These are phyloP conservation scores for Margaritispora aquatica DNA, from an alignment of 495 filamentous ascomycete genomes.

Conservation along the genomic window DNA sequence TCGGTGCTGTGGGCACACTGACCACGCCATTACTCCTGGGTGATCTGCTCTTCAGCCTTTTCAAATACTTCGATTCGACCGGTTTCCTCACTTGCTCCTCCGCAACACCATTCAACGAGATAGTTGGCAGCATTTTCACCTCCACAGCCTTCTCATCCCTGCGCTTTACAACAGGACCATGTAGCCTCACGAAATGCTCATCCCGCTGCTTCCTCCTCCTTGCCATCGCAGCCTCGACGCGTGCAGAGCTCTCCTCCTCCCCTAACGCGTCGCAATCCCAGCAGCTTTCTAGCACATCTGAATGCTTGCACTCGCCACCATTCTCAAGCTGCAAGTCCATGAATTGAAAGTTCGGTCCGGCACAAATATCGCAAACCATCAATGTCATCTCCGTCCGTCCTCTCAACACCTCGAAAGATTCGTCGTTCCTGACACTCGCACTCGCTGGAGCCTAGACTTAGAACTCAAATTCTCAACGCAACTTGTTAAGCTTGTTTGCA, in stretches of 20 bases:
- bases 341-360: background rate
- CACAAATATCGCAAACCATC: background rate
- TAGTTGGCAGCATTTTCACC: background rate
- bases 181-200: background rate
- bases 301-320: background rate
- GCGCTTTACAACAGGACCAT: background rate
- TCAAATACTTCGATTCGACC: background rate
- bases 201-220: background rate
- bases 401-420: too few relatives aligned
- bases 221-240: background rate
- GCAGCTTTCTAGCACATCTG: background rate
- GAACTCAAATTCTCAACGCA: too few relatives aligned
- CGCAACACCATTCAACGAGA: background rate
- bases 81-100: too few relatives aligned
- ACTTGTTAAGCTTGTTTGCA: too few relatives aligned
- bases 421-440: too few relatives aligned
- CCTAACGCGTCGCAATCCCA: background rate
- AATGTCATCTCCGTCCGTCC: too few relatives aligned
- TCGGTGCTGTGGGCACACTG: background rate
- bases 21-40: background rate
- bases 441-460: too few relatives aligned
- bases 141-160: background rate
- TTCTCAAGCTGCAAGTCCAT: background rate
- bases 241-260: background rate
- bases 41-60: background rate